Percentiles rank a stretch among this genome's conserved stretches.
These are phyloP conservation scores for Triticum aestivum DNA, from an alignment of 176 grass and related monocot genomes.

Conservation along the genomic window DNA sequence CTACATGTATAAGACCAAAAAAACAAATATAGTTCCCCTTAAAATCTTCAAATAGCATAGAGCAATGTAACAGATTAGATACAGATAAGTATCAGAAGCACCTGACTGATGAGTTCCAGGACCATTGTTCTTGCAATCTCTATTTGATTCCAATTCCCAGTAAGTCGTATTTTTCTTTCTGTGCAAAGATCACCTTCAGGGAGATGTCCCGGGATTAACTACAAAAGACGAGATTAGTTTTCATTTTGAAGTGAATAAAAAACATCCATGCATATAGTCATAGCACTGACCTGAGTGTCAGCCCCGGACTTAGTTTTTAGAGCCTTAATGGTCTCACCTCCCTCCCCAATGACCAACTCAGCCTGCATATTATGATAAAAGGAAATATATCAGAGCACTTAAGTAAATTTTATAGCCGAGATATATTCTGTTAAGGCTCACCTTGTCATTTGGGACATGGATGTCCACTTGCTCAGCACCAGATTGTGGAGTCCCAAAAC, in stretches of 20 bases:
- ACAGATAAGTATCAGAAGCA: neutral
- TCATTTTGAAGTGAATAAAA: neutral
- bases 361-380: too few species aligned
- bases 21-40: neutral
- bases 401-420: too few species aligned
- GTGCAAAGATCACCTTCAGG: neutral
- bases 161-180: neutral
- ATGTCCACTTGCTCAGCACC: too few species aligned
- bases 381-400: too few species aligned
- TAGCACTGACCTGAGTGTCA: too few species aligned
- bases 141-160: neutral
- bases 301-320: too few species aligned
- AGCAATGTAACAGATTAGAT: neutral
- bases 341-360: too few species aligned
- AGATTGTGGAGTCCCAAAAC: neutral
- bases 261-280: neutral
- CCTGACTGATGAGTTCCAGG: neutral
- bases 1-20: too few species aligned
- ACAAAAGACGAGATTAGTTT: neutral
- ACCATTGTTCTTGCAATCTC: neutral
- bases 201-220: neutral
- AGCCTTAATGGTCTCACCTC: too few species aligned
- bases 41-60: neutral
- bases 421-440: too few species aligned
- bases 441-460: too few species aligned